Base-by-base conservation (phyloP, 1,284 basidiomycete species). In the Exsudoporus floridanus region DNA sequence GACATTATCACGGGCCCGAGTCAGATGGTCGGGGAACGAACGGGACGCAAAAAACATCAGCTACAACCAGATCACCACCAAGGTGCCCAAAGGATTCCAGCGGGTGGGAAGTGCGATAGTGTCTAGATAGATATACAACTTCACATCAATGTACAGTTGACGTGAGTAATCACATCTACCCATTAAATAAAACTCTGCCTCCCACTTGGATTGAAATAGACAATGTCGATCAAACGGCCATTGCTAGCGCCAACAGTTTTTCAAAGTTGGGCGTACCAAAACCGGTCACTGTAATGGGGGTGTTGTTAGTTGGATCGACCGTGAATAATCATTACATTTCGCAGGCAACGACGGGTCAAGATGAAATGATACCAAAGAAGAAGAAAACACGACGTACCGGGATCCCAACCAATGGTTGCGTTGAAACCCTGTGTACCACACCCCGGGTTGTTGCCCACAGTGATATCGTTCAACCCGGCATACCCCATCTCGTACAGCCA, bases 371-470 rank as follows among this genome's bases (percentile, higher is more conserved):
- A 8, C 19, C 7, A 16, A n/a, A n/a, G 4, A 4, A 13, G 25
- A 40, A n/a, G 13, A 40, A 39, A 16, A 45, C 3, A 13, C 0
- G 5, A 54, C 64, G 36, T 49, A 63, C 61, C 57, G 5, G 79
- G 74, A 62, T 81, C 79, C 78, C 79, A 81, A 7, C 78, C 80
- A 14, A 36, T 31, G 5, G 74, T 57, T 36, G 76, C 73, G 49
- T 76, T 75, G 58, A 81, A 80, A 5, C 80, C 80, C 7, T 63
- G 49, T 2, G 81, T 84, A 4, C 79, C 80, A 60, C 82, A 82
- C n/a, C 80, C 82, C 1, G 78, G 75, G 54, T 81, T 82, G 49
- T 76, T 75, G 2, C 82, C 83, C 3, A 52, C 41, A 1, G 74
- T 81, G 50, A 84, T 76, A 55, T 85, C 82, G 50, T 78, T 81